phyloP scores from a whole-genome alignment of 495 filamentous ascomycete species.

The Parmelia sp. region DNA sequence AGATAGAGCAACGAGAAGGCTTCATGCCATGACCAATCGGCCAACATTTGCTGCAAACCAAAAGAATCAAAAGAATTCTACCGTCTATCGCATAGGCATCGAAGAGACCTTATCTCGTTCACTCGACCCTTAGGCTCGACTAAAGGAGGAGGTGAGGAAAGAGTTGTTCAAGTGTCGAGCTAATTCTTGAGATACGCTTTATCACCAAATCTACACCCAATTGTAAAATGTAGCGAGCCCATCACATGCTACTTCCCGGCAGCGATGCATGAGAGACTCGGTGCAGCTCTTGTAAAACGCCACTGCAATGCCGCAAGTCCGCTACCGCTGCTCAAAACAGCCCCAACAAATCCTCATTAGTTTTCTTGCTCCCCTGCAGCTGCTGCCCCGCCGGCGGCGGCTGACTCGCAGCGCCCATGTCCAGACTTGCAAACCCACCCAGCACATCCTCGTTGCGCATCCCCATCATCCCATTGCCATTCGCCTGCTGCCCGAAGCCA shows the following conservation, averaged over 20 bases:
- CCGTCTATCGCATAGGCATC: background rate
- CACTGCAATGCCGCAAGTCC: slow-evolving; percentile 1
- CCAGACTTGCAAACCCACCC: slow-evolving; percentile 77
- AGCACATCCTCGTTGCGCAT: slow-evolving; percentile 54
- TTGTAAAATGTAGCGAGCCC: background rate
- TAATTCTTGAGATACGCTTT: background rate
- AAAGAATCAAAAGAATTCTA: background rate
- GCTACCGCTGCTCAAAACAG: slow-evolving; percentile 56
- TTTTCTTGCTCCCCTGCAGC: slow-evolving; percentile 44
- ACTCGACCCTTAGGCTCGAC: background rate
- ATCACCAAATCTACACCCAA: background rate
- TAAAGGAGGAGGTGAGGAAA: background rate
- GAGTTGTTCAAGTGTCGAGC: background rate
- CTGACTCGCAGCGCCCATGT: slow-evolving; percentile 53
- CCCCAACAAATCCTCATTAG: slow-evolving; percentile 83
- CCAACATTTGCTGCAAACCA: background rate
- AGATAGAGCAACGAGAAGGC: background rate
- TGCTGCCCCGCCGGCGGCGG: slow-evolving; percentile 50
- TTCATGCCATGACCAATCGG: background rate
- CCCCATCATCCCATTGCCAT: slow-evolving; percentile 30
- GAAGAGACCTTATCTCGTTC: background rate
- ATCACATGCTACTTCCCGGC: background rate
- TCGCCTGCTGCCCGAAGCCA: slow-evolving; percentile 18
- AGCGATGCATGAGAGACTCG: background rate
- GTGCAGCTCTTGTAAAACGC: background rate